phyloP scores from a whole-genome alignment of 805 yeast species.

The Yamadazyma nakazawae region DNA sequence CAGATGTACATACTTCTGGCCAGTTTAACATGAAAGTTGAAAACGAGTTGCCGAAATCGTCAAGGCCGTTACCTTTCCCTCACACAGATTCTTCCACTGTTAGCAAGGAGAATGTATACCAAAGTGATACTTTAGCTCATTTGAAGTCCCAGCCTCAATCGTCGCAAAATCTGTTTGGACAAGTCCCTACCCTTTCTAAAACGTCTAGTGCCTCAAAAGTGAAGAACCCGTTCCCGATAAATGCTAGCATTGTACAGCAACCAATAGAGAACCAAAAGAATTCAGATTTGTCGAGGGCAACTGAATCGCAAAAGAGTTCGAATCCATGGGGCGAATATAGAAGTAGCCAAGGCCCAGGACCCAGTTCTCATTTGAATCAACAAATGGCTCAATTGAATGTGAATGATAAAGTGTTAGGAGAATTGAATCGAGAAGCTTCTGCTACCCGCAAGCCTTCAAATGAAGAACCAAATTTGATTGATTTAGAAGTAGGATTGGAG shows the following conservation, averaged over 20 bases:
- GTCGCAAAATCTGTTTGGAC: neutral
- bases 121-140: neutral
- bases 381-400: neutral
- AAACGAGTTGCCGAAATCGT: neutral
- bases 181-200: neutral
- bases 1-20: neutral
- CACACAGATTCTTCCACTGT: neutral
- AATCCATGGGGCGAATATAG: conserved; percentile 38
- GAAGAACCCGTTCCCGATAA: conserved; percentile 4
- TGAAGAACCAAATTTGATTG: conserved; percentile 30
- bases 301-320: conserved; percentile 7
- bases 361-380: neutral
- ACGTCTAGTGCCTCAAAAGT: neutral
- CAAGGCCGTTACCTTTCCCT: neutral
- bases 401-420: neutral
- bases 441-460: conserved; percentile 9
- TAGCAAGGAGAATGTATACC: neutral
- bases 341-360: neutral
- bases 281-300: conserved; percentile 5
- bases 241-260: neutral
- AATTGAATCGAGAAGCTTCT: neutral
- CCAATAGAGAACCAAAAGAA: neutral
- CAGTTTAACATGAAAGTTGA: neutral
- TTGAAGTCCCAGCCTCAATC: neutral
- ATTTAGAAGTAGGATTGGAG: conserved; percentile 33